Percentiles rank a stretch among this genome's conserved stretches.
phyloP scores from a whole-genome alignment of 176 grass and related monocot species.

The Paspalum vaginatum region DNA sequence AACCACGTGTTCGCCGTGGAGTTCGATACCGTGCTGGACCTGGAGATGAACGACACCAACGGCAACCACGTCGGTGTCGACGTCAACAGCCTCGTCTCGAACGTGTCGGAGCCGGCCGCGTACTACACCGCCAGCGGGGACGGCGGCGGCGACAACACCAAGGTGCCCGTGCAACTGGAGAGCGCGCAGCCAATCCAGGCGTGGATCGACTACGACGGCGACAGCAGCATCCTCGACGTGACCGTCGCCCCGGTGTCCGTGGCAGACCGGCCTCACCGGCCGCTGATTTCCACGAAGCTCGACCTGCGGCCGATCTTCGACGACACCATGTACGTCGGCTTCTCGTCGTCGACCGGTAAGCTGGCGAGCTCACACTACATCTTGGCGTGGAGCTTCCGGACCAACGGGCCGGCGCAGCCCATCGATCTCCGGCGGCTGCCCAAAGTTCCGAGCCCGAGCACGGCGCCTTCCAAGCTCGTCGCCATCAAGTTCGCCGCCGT shows the following conservation, averaged over 20 bases:
- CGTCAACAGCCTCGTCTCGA: slow-evolving; percentile 24
- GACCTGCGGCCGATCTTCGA: too few relatives aligned
- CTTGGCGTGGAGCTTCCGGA: too few relatives aligned
- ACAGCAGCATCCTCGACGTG: slow-evolving; percentile 23
- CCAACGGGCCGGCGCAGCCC: too few relatives aligned
- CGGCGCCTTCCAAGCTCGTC: too few relatives aligned
- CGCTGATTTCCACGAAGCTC: background rate
- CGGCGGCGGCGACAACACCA: background rate
- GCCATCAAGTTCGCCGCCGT: too few relatives aligned
- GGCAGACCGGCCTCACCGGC: slow-evolving; percentile 5
- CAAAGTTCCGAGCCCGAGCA: too few relatives aligned
- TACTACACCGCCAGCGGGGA: background rate
- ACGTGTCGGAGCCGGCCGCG: background rate
- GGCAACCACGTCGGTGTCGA: slow-evolving; percentile 4
- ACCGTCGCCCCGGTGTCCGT: slow-evolving; percentile 30
- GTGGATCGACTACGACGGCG: slow-evolving; percentile 42
- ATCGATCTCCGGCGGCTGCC: too few relatives aligned
- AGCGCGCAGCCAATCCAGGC: background rate
- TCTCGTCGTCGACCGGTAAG: too few relatives aligned
- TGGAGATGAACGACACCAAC: slow-evolving; percentile 3
- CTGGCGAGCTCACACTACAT: too few relatives aligned
- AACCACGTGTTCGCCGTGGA: slow-evolving; percentile 53
- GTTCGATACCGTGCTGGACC: slow-evolving; percentile 29
- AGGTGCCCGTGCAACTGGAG: background rate
- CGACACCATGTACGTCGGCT: too few relatives aligned